Evolutionary conservation across 345 rosid species (phyloP).

Genomic region (Noccaea bulbosa): DNA sequence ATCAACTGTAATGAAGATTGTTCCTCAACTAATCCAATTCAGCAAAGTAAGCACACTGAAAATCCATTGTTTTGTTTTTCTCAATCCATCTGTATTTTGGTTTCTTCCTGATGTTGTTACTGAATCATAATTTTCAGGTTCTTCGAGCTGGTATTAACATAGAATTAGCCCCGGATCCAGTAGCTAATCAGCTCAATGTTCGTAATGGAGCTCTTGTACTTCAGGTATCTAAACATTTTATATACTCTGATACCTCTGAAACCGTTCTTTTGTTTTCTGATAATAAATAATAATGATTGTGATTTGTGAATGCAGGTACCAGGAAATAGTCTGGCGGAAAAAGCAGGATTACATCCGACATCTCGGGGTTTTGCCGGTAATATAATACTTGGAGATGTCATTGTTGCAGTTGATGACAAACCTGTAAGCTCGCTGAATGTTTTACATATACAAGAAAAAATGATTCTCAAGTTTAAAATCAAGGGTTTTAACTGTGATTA

Average conservation of each 20-base stretch:
- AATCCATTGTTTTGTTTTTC: constrained; percentile 8
- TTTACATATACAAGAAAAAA: not conserved
- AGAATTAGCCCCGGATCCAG: constrained; percentile 82
- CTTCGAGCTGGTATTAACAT: constrained; percentile 83
- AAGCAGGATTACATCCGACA: constrained; percentile 76
- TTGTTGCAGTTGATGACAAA: constrained; percentile 68
- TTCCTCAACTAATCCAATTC: constrained; percentile 81
- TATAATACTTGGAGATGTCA: constrained; percentile 83
- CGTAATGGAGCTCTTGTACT: constrained; percentile 87
- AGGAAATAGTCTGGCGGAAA: constrained; percentile 67
- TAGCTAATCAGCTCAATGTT: constrained; percentile 92
- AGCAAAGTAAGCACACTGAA: constrained; percentile 66
- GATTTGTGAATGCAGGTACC: constrained; percentile 59
- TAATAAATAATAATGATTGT: constrained; percentile 48
- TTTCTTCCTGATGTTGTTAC: constrained; percentile 16
- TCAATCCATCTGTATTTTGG: constrained; percentile 14
- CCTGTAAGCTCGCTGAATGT: constrained; percentile 52
- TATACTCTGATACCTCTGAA: not conserved
- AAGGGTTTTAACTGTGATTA: not conserved
- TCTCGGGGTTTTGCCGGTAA: constrained; percentile 90
- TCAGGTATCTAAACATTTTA: constrained; percentile 52
- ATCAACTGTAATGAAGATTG: constrained; percentile 83
- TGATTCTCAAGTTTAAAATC: constrained; percentile 1
- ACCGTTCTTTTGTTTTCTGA: constrained; percentile 38
- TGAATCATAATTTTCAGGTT: constrained; percentile 52